A percentile compares a stretch with the other conserved stretches of the same genome.
These are phyloP conservation scores for Bauhinia variegata DNA, from an alignment of 306 rosid species.

Conservation along the genomic window DNA sequence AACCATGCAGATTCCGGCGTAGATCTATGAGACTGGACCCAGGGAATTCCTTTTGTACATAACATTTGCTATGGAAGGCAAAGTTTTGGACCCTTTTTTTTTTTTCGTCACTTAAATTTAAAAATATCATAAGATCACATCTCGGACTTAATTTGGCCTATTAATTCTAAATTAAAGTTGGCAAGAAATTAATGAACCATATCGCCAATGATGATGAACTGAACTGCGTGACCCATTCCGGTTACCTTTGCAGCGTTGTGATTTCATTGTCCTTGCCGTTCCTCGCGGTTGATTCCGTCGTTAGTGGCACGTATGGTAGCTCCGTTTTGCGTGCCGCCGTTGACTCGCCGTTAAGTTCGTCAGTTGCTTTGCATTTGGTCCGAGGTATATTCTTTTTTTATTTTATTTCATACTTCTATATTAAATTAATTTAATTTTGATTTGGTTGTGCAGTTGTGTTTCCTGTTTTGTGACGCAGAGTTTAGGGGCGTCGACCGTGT, in stretches of 20 bases:
- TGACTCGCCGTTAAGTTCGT: conserved; percentile 34
- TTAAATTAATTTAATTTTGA: conserved; percentile 20
- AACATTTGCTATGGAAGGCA: conserved; percentile 74
- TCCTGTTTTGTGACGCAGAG: too few species aligned
- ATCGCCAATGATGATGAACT: not conserved
- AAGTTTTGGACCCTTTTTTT: conserved; percentile 49
- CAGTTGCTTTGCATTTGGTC: conserved; percentile 31
- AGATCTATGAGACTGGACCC: conserved; percentile 43
- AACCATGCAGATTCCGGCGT: conserved; percentile 21
- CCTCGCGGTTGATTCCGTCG: conserved; percentile 9
- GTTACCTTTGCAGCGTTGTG: conserved; percentile 44
- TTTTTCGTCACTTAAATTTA: not conserved
- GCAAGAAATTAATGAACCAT: not conserved
- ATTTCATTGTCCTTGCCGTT: conserved; percentile 43
- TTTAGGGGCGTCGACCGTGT: too few species aligned
- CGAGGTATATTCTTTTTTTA: conserved; percentile 48
- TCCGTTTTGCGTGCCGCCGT: conserved; percentile 38
- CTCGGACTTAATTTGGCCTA: conserved; percentile 4
- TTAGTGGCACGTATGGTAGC: conserved; percentile 30
- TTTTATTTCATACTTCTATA: not conserved
- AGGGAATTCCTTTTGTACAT: conserved; percentile 54
- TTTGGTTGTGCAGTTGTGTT: conserved; percentile 9
- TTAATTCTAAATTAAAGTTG: not conserved
- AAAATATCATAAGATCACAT: not conserved
- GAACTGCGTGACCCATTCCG: conserved; percentile 32